Evolutionary conservation across 345 rosid species (phyloP).

Genomic region (Diplotaxis tenuifolia): DNA sequence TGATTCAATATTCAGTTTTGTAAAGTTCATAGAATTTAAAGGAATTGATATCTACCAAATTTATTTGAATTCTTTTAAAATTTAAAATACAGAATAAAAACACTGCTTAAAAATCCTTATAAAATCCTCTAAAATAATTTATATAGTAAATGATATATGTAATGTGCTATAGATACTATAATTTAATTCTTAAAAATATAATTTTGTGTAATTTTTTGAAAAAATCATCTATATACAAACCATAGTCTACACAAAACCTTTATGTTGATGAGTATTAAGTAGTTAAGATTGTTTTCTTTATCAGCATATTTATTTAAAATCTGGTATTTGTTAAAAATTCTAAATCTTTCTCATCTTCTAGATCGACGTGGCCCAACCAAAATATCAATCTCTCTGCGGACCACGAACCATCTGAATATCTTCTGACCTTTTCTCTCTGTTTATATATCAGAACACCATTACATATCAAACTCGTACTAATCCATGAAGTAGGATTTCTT

Average conservation of each 20-base stretch:
- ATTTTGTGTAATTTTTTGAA: too few relatives aligned
- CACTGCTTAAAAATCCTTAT: too few relatives aligned
- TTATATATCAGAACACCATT: slow-evolving; percentile 16
- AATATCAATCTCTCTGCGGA: slow-evolving; percentile 37
- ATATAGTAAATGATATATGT: too few relatives aligned
- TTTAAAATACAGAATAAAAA: too few relatives aligned
- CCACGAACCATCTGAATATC: slow-evolving; percentile 26
- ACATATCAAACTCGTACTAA: background rate
- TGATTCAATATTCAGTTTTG: too few relatives aligned
- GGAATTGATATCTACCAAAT: too few relatives aligned
- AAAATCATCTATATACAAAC: background rate
- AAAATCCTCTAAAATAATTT: too few relatives aligned
- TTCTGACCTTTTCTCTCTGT: background rate
- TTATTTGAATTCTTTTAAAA: too few relatives aligned
- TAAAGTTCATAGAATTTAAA: too few relatives aligned
- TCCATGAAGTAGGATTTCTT: slow-evolving; percentile 20
- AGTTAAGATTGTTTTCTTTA: background rate
- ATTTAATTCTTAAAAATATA: too few relatives aligned
- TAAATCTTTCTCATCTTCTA: background rate
- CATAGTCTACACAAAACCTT: background rate
- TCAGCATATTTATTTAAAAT: background rate
- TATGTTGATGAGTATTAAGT: background rate
- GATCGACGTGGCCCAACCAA: slow-evolving; percentile 42
- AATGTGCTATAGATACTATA: too few relatives aligned
- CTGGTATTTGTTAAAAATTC: background rate